Evolutionary conservation across 352 stramenopile species (phyloP), one percentile per base, ranked within the genome.

Genomic region (Phytophthora rubi): DNA sequence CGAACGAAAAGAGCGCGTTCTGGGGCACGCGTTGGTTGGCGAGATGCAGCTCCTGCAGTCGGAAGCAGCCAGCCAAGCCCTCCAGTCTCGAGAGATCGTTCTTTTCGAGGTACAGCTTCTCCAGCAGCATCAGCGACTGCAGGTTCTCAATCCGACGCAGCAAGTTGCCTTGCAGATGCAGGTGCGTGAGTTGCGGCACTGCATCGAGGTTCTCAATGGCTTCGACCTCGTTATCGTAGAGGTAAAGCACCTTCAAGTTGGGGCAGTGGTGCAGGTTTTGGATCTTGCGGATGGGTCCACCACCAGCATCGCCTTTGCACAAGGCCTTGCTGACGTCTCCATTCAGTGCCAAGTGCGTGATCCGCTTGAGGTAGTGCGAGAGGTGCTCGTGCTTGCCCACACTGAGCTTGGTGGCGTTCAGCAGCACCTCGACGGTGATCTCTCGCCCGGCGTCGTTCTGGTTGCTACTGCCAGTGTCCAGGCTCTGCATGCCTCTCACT

Each of bases 191-290:
- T 56, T 86, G 75, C 35, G 74, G 55, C 26, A 81, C 73, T 0
- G n/a, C 73, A 16, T 86, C 75, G 8, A 94, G 72, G 52, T 81
- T 79, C 53, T 92, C 83, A 44, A 93, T 83, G 8, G 15, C 35
- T 21, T 80, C 58, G 52, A 94, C 74, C 23, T 83, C 79, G 63
- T 92, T 94, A 76, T 92, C 85, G 76, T 94, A 94, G 48, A 94
- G 72, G 59, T 94, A 94, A 2, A 94, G 70, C 37, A 94, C 85
- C 68, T 88, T 85, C 16, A 92, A 66, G 33, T 86, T 85, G 21
- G 84, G 84, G 35, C 84, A 92, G 68, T 80, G 74, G 23, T 88
- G 82, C 59, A 92, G 60, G 37, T 88, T 80, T 53, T 90, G 79
- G 32, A 92, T 90, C 23, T 71, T 72, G 9, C 65, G 69, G 52